Evolutionary conservation across 345 rosid species (phyloP), one percentile per base, ranked within the genome.

Genomic region (Reutealis trisperma): DNA sequence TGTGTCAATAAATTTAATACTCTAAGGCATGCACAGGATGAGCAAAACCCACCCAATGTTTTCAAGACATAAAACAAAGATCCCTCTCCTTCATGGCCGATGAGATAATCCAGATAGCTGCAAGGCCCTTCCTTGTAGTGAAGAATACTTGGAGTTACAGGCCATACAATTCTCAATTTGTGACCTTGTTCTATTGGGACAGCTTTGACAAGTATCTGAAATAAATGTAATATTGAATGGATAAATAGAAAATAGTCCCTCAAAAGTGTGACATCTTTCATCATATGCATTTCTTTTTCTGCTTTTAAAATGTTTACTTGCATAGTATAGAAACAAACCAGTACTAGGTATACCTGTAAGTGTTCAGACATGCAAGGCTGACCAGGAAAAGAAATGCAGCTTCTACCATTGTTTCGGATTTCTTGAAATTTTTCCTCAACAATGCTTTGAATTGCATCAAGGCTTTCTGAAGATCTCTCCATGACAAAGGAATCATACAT

Each of bases 11-110:
- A 1, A 54, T 42, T 44, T 62, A 11, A 8, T 16, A 1, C 11
- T 41, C 49, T 66, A 37, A 71, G 72, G 70, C 70, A 71, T 30
- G 62, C 19, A 45, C 68, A 63, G n/a, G 59, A 72, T 67, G 37
- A 49, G 71, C 22, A 74, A 67, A 74, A 80, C 88, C 73, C 78
- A 94, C 98, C 97, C 82, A 91, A 80, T 61, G 78, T 87, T 79
- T 94, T 94, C 87, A 93, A 85, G 88, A 91, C 82, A 55, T 88
- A 83, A 85, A 87, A 94, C 76, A 93, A 70, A 41, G 97, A 93
- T 76, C 98, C 98, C 86, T 93, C 95, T 77, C 94, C 97, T 88
- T 93, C 90, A 80, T 94, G 97, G 63, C 95, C 95, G 75, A 93
- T 88, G 72, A 93, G 90, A 81, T 94, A 94, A 78, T 88, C 85